A percentile compares a stretch with the other conserved stretches of the same genome.
phyloP scores from a whole-genome alignment of 2,329 filamentous ascomycete species.

The Pseudopyricularia javanii region DNA sequence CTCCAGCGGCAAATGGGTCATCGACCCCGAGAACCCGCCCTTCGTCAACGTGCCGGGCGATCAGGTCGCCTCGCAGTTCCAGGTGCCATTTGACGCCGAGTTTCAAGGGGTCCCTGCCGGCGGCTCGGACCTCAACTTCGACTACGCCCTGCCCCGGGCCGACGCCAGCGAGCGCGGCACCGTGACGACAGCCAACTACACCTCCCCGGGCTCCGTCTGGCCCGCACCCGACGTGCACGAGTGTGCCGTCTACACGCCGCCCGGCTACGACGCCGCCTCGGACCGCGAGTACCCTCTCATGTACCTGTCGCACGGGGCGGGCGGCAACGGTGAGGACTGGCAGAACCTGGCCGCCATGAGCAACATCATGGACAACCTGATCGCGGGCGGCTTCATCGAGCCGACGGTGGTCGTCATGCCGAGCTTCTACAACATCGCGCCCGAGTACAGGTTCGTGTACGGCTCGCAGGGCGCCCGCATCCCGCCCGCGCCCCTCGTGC shows the following conservation, averaged over 20 bases:
- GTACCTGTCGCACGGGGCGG: conserved; percentile 16
- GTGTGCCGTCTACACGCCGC: conserved; percentile 14
- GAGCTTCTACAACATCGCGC: conserved; percentile 15
- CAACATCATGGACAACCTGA: conserved; percentile 17
- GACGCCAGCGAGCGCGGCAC: conserved; percentile 13
- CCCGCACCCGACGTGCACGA: conserved; percentile 16
- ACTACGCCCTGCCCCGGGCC: conserved; percentile 10
- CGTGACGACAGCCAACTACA: conserved; percentile 15
- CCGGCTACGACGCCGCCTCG: conserved; percentile 10
- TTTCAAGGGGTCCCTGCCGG: conserved; percentile 11
- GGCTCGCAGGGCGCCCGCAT: conserved; percentile 8
- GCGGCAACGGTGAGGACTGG: conserved; percentile 17
- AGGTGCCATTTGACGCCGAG: conserved; percentile 13
- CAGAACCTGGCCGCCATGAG: conserved; percentile 15
- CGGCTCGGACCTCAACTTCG: conserved; percentile 8
- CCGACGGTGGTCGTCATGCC: conserved; percentile 17
- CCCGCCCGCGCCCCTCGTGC: conserved; percentile 9
- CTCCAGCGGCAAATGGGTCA: conserved; percentile 15
- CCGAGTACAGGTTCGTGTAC: conserved; percentile 11
- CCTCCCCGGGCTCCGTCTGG: conserved; percentile 15
- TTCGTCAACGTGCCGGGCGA: conserved; percentile 15
- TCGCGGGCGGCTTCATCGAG: conserved; percentile 13
- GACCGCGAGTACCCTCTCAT: conserved; percentile 15
- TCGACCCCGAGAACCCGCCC: conserved; percentile 15
- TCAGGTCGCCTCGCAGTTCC: conserved; percentile 14